Evolutionary conservation across 768 basidiomycete species (phyloP).

Genomic region (Porpolomopsis calyptriformis): DNA sequence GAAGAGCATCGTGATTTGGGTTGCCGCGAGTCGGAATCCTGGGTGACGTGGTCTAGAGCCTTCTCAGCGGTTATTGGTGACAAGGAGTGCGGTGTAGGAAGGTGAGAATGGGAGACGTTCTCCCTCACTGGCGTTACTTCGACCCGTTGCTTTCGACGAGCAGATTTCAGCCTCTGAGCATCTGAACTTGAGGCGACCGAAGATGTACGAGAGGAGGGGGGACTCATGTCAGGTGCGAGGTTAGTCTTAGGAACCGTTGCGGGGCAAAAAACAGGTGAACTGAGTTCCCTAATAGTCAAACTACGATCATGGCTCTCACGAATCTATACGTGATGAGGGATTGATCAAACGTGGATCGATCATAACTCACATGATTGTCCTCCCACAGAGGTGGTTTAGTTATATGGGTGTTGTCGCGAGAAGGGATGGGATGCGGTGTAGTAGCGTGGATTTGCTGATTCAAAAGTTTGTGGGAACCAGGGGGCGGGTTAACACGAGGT

Average conservation of each 20-base stretch:
- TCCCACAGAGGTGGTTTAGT: no score
- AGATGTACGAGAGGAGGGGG: constrained; percentile 11
- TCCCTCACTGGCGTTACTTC: neutral
- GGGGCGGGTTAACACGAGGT: no score
- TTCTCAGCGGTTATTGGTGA: no score
- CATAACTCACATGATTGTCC: neutral
- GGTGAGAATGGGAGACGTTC: neutral
- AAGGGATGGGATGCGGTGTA: no score
- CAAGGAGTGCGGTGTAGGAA: neutral
- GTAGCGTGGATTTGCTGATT: no score
- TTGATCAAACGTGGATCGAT: neutral
- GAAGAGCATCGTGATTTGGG: no score
- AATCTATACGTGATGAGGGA: constrained; percentile 8
- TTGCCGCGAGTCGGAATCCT: no score
- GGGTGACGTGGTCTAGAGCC: no score
- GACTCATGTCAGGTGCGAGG: neutral
- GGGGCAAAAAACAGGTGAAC: constrained; percentile 34
- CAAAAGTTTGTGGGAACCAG: no score
- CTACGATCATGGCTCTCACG: constrained; percentile 30
- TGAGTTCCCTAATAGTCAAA: constrained; percentile 54
- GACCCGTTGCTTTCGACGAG: constrained; percentile 10
- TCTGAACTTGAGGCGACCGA: constrained; percentile 19
- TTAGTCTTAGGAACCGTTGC: neutral
- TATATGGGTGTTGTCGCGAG: no score
- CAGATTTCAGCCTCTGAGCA: constrained; percentile 19